Base-by-base conservation (phyloP, 208 protist genomes). In the Acanthamoeba comandoni region DNA sequence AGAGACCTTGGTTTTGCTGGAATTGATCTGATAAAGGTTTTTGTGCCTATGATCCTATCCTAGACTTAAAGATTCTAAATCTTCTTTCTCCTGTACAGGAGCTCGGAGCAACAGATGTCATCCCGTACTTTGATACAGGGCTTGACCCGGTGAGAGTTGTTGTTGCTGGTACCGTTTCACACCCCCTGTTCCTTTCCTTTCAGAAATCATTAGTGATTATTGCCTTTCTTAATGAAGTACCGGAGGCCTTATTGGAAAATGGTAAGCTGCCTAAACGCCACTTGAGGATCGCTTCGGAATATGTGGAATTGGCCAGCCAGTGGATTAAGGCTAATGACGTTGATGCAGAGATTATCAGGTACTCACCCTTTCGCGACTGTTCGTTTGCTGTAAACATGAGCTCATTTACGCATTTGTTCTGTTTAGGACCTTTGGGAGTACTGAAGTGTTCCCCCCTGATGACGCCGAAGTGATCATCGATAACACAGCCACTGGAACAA, bases 401-500 rank as follows among this genome's bases (percentile, higher is more conserved):
- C n/a, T n/a, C n/a, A n/a, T 65, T 65, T 65, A 65, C 4, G 22
- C 26, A 24, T 65, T 29, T 65, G 58, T 4, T 65, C 58, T 65
- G 24, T 91, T 67, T 39, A 49, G 67, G 26, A 85, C 88, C 43
- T 86, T 82, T 39, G 70, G 70, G 17, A 87, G 57, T 11, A 92
- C 88, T 71, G 67, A 92, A 22, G 88, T 92, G 22, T 92, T 92
- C 88, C 88, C 88, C 1, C 88, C 88, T 24, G 88, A 92, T 13
- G 88, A 92, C 26, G 88, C 88, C 35, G 88, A 92, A 57, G 75
- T 85, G 22, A 92, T 92, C n/a, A 71, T 92, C 52, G 88, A 92
- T 71, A 92, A 92, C 49, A 92, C 88, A 22, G 88, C 88, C 7
- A 92, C 88, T 29, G 88, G 88, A n/a, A 77, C 88, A n/a, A 92